Base-by-base conservation (phyloP, 2,329 filamentous ascomycete genomes). In the Colletotrichum sp. region DNA sequence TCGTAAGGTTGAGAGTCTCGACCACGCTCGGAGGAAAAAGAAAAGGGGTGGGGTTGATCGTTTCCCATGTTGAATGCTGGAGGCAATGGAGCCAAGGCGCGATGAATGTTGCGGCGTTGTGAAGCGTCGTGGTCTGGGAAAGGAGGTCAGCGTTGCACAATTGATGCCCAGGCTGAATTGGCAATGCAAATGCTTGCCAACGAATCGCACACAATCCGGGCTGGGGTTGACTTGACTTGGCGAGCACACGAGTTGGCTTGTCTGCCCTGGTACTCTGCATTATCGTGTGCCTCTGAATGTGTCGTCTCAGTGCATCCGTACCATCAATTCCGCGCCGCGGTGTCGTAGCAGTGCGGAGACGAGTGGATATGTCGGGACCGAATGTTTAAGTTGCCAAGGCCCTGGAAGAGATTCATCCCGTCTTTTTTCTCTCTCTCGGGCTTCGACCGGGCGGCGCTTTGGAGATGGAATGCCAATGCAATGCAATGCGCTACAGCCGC, bases 361-460 rank as follows among this genome's bases (percentile, higher is more conserved):
- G 26, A 63, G 73, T 68, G 61, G 73, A 21, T 75, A 67, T 24
- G 73, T 75, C 73, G 73, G 74, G 74, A 75, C 74, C 74, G 74
- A 73, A 65, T 3, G 32, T 36, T 12, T 30, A 52, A 69, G 43
- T 73, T 65, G 70, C 74, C 74, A 74, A 73, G 70, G 28, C 67
- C 28, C 57, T 21, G 32, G 59, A 68, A 68, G 48, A 64, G 73
- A 75, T 73, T 75, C 74, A 30, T 75, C 74, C 70, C 74, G 70
- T 75, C 74, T 68, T 69, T 52, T 32, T 7, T 34, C 55, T 61
- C 55, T 59, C 13, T 24, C 15, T 72, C 64, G 73, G 59, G 73
- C 65, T 64, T 68, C 65, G 70, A 65, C 64, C 59, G 28, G 64
- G 70, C 74, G 64, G 57, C 70, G 70, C 64, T 73, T 73, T 64